phyloP scores from a whole-genome alignment of 164 flowering plant species.

The Stephania cephalantha region DNA sequence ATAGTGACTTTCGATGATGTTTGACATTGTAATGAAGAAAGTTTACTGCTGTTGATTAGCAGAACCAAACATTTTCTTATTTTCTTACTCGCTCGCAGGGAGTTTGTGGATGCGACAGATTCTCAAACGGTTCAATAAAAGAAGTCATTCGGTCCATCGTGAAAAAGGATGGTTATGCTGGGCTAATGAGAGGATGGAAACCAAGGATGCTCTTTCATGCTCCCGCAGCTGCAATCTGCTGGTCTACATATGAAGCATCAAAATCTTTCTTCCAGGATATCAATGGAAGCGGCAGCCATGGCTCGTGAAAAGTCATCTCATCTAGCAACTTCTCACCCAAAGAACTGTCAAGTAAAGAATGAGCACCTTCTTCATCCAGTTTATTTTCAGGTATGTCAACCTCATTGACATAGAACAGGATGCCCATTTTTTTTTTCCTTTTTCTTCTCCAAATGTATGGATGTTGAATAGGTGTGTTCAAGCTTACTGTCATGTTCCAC shows the following conservation, averaged over 20 bases:
- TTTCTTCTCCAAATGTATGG: not conserved
- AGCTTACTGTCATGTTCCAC: not conserved
- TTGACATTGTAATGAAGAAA: too few species aligned
- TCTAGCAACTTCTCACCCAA: not conserved
- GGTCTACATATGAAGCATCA: constrained; percentile 81
- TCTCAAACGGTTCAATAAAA: constrained; percentile 43
- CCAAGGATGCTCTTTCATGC: constrained; percentile 97
- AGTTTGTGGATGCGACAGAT: constrained; percentile 89
- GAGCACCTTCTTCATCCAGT: not conserved
- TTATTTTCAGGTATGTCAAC: constrained; percentile 1
- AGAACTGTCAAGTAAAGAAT: not conserved
- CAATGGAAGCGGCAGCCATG: constrained; percentile 6
- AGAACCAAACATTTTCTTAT: not conserved
- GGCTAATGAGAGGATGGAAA: constrained; percentile 80
- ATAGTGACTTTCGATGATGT: too few species aligned
- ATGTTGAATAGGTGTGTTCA: not conserved
- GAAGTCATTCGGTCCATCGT: constrained; percentile 55
- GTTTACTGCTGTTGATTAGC: too few species aligned
- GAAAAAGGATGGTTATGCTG: constrained; percentile 69
- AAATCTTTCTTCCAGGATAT: constrained; percentile 62
- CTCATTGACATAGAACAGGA: not conserved
- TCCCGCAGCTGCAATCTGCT: constrained; percentile 97
- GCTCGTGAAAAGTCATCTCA: not conserved
- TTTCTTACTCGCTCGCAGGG: constrained; percentile 41
- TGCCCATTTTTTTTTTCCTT: not conserved